Percentiles rank a stretch among this genome's conserved stretches.
Conservation (phyloP, 106 monocot species). For the Amphibolis antarctica region DNA sequence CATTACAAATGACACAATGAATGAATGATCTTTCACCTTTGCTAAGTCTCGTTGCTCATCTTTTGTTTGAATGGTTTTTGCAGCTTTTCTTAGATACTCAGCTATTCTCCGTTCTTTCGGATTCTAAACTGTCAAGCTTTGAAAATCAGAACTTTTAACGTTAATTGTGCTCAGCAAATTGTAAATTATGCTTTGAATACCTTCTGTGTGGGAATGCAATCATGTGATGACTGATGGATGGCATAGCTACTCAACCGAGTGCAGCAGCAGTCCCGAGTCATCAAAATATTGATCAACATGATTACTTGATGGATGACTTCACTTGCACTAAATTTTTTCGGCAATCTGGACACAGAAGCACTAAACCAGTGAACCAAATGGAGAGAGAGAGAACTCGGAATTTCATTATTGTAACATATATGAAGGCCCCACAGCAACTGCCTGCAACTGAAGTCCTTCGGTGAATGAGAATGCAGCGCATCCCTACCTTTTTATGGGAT, state of each 20-base stretch:
- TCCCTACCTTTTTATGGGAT: slow-evolving; percentile 8
- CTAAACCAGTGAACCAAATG: no score
- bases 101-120: slow-evolving; percentile 69
- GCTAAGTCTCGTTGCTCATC: no score
- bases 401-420: no score
- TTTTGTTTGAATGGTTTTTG: neutral
- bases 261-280: neutral
- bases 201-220: no score
- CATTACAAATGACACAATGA: neutral
- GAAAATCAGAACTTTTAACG: slow-evolving; percentile 20
- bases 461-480: neutral
- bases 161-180: neutral
- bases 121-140: slow-evolving; percentile 57
- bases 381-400: no score
- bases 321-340: no score
- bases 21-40: no score
- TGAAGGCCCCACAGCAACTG: no score
- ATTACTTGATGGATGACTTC: no score
- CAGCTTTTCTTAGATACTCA: slow-evolving; percentile 91
- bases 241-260: neutral
- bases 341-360: no score
- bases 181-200: neutral
- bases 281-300: neutral
- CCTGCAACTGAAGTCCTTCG: neutral
- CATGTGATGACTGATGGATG: neutral